Evolutionary conservation across 441 rosid species (phyloP), one percentile per base, ranked within the genome.

Genomic region (Gossypium gossypioides): DNA sequence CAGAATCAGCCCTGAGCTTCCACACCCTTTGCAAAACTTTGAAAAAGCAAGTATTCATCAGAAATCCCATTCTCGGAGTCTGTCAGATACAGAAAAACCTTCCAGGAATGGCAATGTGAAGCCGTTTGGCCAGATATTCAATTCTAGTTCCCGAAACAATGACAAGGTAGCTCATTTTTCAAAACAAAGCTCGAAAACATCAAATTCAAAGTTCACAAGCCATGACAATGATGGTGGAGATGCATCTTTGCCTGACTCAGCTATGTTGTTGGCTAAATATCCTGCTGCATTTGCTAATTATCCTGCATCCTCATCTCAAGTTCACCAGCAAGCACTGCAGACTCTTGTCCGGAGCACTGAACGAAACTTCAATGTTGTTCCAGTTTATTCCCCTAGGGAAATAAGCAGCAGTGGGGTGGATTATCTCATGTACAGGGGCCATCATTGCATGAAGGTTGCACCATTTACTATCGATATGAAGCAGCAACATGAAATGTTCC

Each of bases 101-200:
- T 72, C 81, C 79, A 80, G 86, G 76, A 89, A 79, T 79, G 92
- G 91, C 16, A 89, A 90, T 82, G 87, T 96, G 54, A 93, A 90
- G 79, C 83, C 91, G 18, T 96, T 93, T 83, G 98, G 99, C 59
- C 84, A 88, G 82, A 89, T 96, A 74, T 90, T 91, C 40, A 86
- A 81, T 55, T 63, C 75, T 7, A 64, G 51, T 60, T 27, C 80
- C 22, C 82, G 79, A 24, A 93, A 82, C 42, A 78, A 50, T 67
- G 86, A 79, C 54, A 85, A 82, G 24, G 83, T 76, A 29, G n/a
- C 54, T 72, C 76, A 72, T 72, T 73, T 64, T 65, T 76, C 68
- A 6, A 83, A 83, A 27, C 78, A 69, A 48, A 67, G 79, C 71
- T 69, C 75, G 78, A 86, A 76, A 83, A 72, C 83, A 27, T 73